Evolutionary conservation across 108 stramenopile species (phyloP).

Genomic region (Pseudonitzschia multistriata): DNA sequence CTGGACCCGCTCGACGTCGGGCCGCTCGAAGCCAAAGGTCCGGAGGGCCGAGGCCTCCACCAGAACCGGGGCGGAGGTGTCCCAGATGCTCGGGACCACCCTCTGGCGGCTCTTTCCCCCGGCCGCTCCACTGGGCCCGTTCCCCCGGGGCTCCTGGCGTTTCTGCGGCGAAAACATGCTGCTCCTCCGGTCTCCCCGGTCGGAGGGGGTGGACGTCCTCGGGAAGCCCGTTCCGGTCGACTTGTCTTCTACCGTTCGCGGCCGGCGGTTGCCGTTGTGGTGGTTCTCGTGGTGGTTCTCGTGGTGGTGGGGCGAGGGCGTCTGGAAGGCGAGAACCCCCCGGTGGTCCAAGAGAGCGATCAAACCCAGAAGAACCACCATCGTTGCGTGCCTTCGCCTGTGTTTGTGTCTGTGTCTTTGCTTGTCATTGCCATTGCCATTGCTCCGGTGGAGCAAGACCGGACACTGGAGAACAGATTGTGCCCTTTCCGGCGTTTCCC

Average conservation of each 20-base stretch:
- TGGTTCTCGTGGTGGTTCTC: background rate
- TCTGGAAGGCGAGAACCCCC: too few species aligned
- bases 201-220: background rate
- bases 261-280: background rate
- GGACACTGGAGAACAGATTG: too few species aligned
- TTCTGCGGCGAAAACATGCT: background rate
- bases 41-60: conserved; percentile 76
- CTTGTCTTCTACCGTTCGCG: background rate
- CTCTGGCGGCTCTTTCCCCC: background rate
- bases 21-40: conserved; percentile 59
- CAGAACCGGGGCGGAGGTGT: conserved; percentile 43
- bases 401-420: too few species aligned
- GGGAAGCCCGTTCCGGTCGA: conserved; percentile 5
- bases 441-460: too few species aligned
- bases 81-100: conserved; percentile 38
- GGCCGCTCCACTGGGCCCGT: background rate
- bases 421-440: too few species aligned
- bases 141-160: background rate
- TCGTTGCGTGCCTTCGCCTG: too few species aligned
- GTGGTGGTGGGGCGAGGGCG: background rate
- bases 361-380: too few species aligned
- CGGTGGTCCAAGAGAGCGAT: too few species aligned
- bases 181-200: background rate
- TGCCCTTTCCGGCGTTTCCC: too few species aligned
- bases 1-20: conserved; percentile 59